These are phyloP conservation scores for Rubroboletus pulcherrimus DNA, from an alignment of 768 basidiomycete genomes.

Conservation along the genomic window DNA sequence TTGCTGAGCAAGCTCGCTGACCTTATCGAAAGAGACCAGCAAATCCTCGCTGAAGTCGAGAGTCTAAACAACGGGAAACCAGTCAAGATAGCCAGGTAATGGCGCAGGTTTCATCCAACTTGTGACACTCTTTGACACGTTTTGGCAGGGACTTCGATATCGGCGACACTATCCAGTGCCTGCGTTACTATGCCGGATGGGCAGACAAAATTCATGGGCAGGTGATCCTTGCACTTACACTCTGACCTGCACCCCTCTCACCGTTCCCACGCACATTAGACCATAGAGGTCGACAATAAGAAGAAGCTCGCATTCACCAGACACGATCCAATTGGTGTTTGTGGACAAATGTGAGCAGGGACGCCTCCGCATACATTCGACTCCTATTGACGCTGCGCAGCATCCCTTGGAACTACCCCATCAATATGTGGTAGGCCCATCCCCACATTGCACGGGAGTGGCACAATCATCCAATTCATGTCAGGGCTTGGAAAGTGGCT, in stretches of 20 bases:
- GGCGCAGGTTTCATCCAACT: conserved; percentile 33
- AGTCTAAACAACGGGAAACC: conserved; percentile 90
- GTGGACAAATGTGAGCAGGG: conserved; percentile 75
- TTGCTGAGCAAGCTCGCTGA: conserved; percentile 85
- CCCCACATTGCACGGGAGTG: not conserved
- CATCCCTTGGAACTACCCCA: conserved; percentile 93
- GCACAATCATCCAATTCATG: not conserved
- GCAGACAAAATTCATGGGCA: conserved; percentile 92
- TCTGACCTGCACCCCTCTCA: not conserved
- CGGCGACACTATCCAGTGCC: conserved; percentile 69
- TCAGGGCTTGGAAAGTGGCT: conserved; percentile 86
- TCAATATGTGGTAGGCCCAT: conserved; percentile 68
- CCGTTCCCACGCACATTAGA: conserved; percentile 35
- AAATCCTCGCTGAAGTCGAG: conserved; percentile 83
- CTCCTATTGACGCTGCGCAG: conserved; percentile 33
- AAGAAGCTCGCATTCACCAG: conserved; percentile 81
- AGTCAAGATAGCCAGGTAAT: conserved; percentile 52
- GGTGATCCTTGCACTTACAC: conserved; percentile 36
- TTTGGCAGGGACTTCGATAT: conserved; percentile 70
- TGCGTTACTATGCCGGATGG: conserved; percentile 94
- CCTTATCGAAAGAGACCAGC: conserved; percentile 79
- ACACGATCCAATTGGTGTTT: conserved; percentile 91
- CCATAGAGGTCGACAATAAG: conserved; percentile 76
- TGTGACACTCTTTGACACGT: not conserved
- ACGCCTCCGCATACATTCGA: conserved; percentile 2